Evolutionary conservation across 2,329 filamentous ascomycete species (phyloP).

Genomic region (Exserohilum turcica): DNA sequence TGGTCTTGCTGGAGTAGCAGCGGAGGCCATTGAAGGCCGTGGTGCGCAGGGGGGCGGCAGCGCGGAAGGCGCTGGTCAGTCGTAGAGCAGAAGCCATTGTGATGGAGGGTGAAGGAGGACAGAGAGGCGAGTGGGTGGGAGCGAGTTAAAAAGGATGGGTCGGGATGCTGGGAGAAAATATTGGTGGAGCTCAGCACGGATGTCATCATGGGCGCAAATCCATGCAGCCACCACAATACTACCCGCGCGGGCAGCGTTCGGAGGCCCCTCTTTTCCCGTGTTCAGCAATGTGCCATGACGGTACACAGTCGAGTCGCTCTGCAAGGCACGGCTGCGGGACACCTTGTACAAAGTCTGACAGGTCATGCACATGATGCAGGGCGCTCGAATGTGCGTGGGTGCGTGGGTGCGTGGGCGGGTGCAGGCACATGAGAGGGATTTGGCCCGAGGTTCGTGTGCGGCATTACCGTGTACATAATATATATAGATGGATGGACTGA

Average conservation of each 20-base stretch:
- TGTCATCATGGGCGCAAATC: constrained; percentile 11
- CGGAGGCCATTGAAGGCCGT: constrained; percentile 81
- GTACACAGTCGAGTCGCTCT: too few relatives aligned
- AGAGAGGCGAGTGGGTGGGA: constrained; percentile 39
- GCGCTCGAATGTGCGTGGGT: too few relatives aligned
- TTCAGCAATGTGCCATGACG: too few relatives aligned
- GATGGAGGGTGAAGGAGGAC: constrained; percentile 40
- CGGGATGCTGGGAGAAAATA: constrained; percentile 33
- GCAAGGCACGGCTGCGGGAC: too few relatives aligned
- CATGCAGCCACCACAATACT: constrained; percentile 4
- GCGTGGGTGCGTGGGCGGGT: too few relatives aligned
- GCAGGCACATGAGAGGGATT: too few relatives aligned
- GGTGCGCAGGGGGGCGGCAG: constrained; percentile 68
- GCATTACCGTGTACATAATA: too few relatives aligned
- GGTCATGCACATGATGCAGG: too few relatives aligned
- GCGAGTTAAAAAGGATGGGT: constrained; percentile 36
- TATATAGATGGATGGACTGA: too few relatives aligned
- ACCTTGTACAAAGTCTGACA: too few relatives aligned
- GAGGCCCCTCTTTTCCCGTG: constrained; percentile 13
- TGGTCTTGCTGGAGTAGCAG: constrained; percentile 89
- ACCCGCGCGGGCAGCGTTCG: constrained; percentile 13
- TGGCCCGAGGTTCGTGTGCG: too few relatives aligned
- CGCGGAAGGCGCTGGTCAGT: constrained; percentile 80
- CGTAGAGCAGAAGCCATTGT: constrained; percentile 85
- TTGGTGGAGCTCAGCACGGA: constrained; percentile 27